Evolutionary conservation across 2,329 filamentous ascomycete genomes (phyloP), one percentile per base, ranked within the genome.

Genomic region (Trichoderma atroviride): DNA sequence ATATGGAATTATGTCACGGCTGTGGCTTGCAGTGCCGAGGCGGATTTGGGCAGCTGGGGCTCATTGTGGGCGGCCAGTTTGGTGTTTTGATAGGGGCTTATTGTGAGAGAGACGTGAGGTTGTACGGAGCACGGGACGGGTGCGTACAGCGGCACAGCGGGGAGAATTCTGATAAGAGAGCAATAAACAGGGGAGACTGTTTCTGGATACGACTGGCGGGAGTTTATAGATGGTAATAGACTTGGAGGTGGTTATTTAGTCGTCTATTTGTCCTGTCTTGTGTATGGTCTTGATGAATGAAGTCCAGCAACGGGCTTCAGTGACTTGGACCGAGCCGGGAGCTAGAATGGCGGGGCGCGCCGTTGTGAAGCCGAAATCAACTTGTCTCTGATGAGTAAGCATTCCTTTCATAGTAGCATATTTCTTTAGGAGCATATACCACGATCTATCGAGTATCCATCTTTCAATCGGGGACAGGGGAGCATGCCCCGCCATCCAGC

Each of bases 401-500:
- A n/a, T 4, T n/a, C 19, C 10, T 19, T 22, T 11, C 52, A 66
- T 37, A 59, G 29, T 40, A 29, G 37, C 37, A 6, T 31, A 29
- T 11, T 6, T 29, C 55, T 29, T 35, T 59, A 66, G 29, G 35
- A 4, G 29, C 55, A 66, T 66, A 66, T 40, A 16, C 57, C 24
- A 33, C 19, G 43, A 11, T 7, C n/a, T 31, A 62, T 31, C 59
- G 29, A 24, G 16, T 35, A 43, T 62, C 35, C 37, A 66, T 66
- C 55, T 9, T 29, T 29, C 53, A 37, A 50, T 37, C 63, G 63
- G 55, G 53, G 40, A 27, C 22, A 40, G 63, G 63, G 31, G 24
- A 66, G 58, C 22, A 27, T 47, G 5, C 31, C 53, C 53, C 40
- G 40, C 52, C 55, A 14, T n/a, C 63, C 55, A 66, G 24, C 63